phyloP scores from a whole-genome alignment of 306 rosid genomes.

The Trifolium subterraneum region DNA sequence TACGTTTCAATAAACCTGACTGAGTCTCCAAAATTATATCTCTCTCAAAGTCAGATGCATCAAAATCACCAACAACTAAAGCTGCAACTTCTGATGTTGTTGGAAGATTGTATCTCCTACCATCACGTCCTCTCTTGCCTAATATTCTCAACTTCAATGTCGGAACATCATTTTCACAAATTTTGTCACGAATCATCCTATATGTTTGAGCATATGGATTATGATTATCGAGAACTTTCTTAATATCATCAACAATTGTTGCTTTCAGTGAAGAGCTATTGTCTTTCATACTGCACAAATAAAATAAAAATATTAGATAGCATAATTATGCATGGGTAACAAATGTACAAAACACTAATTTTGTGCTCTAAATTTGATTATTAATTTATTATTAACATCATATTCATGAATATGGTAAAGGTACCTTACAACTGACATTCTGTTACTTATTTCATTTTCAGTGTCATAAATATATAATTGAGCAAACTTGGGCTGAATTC shows the following conservation, averaged over 20 bases:
- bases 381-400: not conserved
- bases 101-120: not conserved
- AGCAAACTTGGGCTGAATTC: not conserved
- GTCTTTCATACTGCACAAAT: not conserved
- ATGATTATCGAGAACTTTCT: not conserved
- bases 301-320: not conserved
- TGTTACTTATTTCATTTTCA: not conserved
- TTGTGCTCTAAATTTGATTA: not conserved
- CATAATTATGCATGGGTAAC: not conserved
- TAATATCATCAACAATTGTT: not conserved
- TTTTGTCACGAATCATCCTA: not conserved
- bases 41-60: not conserved
- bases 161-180: not conserved
- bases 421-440: not conserved
- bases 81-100: not conserved
- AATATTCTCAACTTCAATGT: not conserved
- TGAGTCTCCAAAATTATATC: not conserved
- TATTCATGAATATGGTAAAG: not conserved
- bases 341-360: not conserved
- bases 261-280: not conserved
- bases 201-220: not conserved
- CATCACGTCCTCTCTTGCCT: not conserved
- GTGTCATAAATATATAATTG: conserved; percentile 8
- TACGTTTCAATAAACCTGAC: not conserved
- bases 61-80: conserved; percentile 4